Base-by-base conservation (phyloP, 1,139 yeast species). In the Sugiyamaella neomexicana region DNA sequence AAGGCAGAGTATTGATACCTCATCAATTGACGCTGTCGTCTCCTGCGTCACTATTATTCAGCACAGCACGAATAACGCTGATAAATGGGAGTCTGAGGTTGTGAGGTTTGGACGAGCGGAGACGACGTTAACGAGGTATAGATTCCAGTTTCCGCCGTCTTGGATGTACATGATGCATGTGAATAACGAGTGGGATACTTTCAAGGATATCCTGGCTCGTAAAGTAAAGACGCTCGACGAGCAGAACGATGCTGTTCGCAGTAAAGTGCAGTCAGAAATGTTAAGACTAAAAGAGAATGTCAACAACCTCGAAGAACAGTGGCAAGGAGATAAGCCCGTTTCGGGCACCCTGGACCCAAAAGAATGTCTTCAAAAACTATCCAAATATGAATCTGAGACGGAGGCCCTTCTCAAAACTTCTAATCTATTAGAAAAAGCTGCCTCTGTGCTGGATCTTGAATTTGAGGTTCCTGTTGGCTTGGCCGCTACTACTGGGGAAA, bases 101-200 rank as follows among this genome's bases (percentile, higher is more conserved):
- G 52, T 54, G 0, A 39, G 65, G 5, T 71, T 75, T 57, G 62
- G 69, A 38, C 61, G 65, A 2, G 80, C 83, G 2, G 87, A 85
- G 55, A 66, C 65, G 1, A 59, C 77, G 1, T 68, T 86, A 12
- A 59, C 72, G 0, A 75, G 77, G 37, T 73, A 76, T 38, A 71
- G 86, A 43, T 78, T 72, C 61, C 75, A 74, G 40, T 78, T 82
- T 53, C 80, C 85, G 0, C 49, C 67, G 0, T 77, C 77, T 27
- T 86, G 93, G 89, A 60, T 84, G 1, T 80, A 74, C 64, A 74
- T 75, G 43, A 95, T 86, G 46, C 95, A 87, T 61, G 61, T 89
- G 1, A 84, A 81, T 27, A 76, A 74, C 55, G 81, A 80, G 52
- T 67, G 78, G 56, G 66, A 74, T 0, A 74, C 80, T 5, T 66